A percentile compares a stretch with the other conserved stretches of the same genome.
These are phyloP conservation scores for Cyclotella kingstonii DNA, from an alignment of 108 stramenopile genomes.

Conservation along the genomic window DNA sequence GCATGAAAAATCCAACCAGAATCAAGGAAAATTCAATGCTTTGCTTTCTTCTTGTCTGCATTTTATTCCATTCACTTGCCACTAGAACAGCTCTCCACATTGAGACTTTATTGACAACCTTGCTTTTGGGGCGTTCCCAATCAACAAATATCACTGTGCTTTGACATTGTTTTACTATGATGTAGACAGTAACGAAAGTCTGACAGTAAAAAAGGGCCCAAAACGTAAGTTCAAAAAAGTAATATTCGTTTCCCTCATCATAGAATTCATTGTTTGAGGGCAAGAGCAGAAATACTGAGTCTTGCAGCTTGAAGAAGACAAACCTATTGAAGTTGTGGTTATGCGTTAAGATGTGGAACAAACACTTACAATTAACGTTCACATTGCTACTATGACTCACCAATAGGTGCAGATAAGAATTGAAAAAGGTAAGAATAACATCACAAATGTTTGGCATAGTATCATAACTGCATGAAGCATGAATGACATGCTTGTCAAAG, in stretches of 20 bases:
- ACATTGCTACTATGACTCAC: slow-evolving; percentile 12
- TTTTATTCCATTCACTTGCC: slow-evolving; percentile 76
- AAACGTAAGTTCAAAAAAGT: slow-evolving; percentile 48
- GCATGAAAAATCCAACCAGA: slow-evolving; percentile 57
- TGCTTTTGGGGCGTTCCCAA: slow-evolving; percentile 60
- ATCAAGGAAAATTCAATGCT: slow-evolving; percentile 51
- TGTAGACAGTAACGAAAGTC: slow-evolving; percentile 34
- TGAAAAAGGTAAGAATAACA: slow-evolving; percentile 41
- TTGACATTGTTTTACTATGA: slow-evolving; percentile 51
- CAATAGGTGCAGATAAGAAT: slow-evolving; percentile 53
- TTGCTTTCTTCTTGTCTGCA: slow-evolving; percentile 58
- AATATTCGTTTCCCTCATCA: slow-evolving; percentile 45
- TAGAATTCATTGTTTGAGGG: slow-evolving; percentile 54
- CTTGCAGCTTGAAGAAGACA: slow-evolving; percentile 81
- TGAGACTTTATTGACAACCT: slow-evolving; percentile 27
- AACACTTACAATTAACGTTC: too few relatives aligned
- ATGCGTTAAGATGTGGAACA: too few relatives aligned
- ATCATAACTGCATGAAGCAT: slow-evolving; percentile 45
- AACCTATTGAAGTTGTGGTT: slow-evolving; percentile 31
- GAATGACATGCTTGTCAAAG: slow-evolving; percentile 22
- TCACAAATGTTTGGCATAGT: slow-evolving; percentile 51
- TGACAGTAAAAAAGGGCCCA: slow-evolving; percentile 57
- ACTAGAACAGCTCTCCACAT: slow-evolving; percentile 61
- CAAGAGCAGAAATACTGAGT: slow-evolving; percentile 59
- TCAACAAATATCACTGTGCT: slow-evolving; percentile 74